Base-by-base conservation (phyloP, 345 rosid species). In the Corchorus olitorius region DNA sequence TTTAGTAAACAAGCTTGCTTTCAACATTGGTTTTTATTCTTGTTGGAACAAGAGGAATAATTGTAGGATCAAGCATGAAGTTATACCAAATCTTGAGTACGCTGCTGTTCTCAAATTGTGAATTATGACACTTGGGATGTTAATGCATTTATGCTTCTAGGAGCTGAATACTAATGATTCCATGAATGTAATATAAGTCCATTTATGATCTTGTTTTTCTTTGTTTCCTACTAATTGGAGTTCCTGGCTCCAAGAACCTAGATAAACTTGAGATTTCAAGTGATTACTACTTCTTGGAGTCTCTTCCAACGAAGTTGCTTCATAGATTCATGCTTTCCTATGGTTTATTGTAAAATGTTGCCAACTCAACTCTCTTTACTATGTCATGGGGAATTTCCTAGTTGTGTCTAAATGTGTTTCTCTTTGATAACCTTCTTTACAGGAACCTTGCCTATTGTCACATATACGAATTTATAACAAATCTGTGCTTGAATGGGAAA, bases 401-500 rank as follows among this genome's bases (percentile, higher is more conserved):
- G 1, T 10, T 17, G 12, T 68, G 65, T n/a, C 22, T 75, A 46
- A 76, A 19, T 45, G 34, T 34, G 39, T 52, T 46, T 73, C 17
- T 33, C 65, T 34, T 59, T 77, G 39, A 6, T 75, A 71, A 72
- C 49, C 8, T 58, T 73, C 6, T 62, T 79, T 83, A 75, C 91
- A 92, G 97, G 97, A 90, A 74, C 93, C 97, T 77, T 87, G 97
- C 83, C 82, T 92, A 62, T 77, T 92, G 35, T 92, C 97, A 27
- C 93, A 91, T 78, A 69, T 92, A 54, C 84, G 93, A 74, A 88
- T 92, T 65, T 90, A 90, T 75, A 92, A 92, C 76, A 92, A 92
- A 87, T 92, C 97, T 11, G 97, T 92, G 3, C 93, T 92, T 65
- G 97, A 92, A 79, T 92, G 97, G 97, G 97, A 92, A 83, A 92